These are phyloP conservation scores for Xylariaceae sp. DNA, from an alignment of 2,329 filamentous ascomycete species.

Conservation along the genomic window DNA sequence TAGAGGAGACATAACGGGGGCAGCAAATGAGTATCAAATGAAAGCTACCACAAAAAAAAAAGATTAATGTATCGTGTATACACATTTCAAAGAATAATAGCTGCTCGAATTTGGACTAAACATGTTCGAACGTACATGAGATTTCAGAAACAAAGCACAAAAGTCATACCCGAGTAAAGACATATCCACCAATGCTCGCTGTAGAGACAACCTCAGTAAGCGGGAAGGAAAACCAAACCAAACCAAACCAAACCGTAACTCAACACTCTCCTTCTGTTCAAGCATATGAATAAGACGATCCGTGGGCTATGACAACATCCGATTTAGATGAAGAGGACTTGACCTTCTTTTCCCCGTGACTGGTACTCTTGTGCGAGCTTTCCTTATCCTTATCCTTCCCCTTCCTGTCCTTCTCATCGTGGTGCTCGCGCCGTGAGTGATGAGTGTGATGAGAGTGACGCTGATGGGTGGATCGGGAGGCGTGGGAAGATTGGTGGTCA, in stretches of 20 bases:
- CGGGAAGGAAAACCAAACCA: not conserved
- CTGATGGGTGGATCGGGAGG: conserved; percentile 10
- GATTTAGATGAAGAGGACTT: conserved; percentile 22
- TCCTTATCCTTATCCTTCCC: conserved; percentile 27
- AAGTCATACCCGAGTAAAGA: not conserved
- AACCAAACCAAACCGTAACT: not conserved
- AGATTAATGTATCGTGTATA: not conserved
- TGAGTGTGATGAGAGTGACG: conserved; percentile 12
- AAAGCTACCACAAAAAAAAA: not conserved
- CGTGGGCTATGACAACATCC: conserved; percentile 26
- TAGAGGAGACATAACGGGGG: too few species aligned
- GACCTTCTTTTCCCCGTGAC: conserved; percentile 20
- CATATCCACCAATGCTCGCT: not conserved
- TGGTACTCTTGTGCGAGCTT: conserved; percentile 10
- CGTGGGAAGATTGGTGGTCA: conserved; percentile 18
- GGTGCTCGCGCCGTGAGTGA: conserved; percentile 8
- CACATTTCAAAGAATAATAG: not conserved
- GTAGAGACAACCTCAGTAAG: not conserved
- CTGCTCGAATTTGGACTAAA: not conserved
- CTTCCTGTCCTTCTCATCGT: conserved; percentile 19
- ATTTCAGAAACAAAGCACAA: not conserved
- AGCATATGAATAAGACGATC: conserved; percentile 20
- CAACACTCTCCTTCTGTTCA: not conserved
- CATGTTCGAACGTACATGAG: not conserved
- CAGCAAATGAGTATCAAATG: not conserved